phyloP scores from a whole-genome alignment of 2,329 filamentous ascomycete genomes.

The Torrubiella hemipterigena region DNA sequence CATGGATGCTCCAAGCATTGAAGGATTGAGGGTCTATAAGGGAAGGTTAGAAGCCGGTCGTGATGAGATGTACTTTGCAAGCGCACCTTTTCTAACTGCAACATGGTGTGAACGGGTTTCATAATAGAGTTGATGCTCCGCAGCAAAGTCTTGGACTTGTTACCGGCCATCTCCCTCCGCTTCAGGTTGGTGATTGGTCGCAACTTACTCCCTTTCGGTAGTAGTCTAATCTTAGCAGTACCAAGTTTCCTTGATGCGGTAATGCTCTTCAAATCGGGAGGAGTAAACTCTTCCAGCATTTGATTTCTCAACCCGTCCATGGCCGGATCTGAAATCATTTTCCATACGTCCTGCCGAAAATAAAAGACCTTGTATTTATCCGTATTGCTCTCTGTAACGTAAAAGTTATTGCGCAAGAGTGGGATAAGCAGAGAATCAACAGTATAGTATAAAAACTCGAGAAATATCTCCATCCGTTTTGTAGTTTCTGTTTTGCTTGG shows the following conservation, averaged over 20 bases:
- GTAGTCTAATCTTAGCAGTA: constrained; percentile 64
- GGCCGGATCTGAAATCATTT: constrained; percentile 59
- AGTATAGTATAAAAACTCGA: constrained; percentile 81
- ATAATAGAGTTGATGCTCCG: constrained; percentile 39
- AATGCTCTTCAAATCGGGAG: constrained; percentile 40
- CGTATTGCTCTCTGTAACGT: constrained; percentile 80
- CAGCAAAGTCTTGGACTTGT: constrained; percentile 51
- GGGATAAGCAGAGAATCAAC: constrained; percentile 90
- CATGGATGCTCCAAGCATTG: constrained; percentile 63
- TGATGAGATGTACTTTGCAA: neutral
- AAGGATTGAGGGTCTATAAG: constrained; percentile 32
- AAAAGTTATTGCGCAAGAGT: constrained; percentile 76
- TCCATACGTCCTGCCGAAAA: constrained; percentile 92
- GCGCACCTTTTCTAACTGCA: constrained; percentile 66
- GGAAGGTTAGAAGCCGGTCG: constrained; percentile 7
- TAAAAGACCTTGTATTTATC: constrained; percentile 79
- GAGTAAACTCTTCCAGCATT: constrained; percentile 70
- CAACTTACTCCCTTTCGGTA: constrained; percentile 69
- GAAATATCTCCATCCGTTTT: constrained; percentile 69
- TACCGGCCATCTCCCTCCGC: constrained; percentile 41
- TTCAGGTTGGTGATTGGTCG: constrained; percentile 82
- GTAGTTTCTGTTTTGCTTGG: constrained; percentile 57
- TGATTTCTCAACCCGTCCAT: constrained; percentile 52
- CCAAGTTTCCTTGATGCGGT: constrained; percentile 56
- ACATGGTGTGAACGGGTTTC: constrained; percentile 59